These are phyloP conservation scores for Thermochaetoides thermophila DNA, from an alignment of 495 filamentous ascomycete genomes.

Conservation along the genomic window DNA sequence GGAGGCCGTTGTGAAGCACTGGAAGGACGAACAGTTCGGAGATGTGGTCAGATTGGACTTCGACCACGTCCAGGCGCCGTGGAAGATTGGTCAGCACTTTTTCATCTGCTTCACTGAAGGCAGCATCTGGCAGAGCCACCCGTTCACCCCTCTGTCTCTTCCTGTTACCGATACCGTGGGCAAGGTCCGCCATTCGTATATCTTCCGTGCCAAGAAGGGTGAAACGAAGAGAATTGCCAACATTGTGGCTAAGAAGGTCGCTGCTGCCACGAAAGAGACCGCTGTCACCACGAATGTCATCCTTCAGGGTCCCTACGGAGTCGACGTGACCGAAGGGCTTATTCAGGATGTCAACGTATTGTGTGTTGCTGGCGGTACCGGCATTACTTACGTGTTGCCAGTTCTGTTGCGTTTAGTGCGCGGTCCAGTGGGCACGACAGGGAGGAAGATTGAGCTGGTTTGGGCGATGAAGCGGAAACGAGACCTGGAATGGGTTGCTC, in stretches of 20 bases:
- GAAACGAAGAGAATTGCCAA: constrained; percentile 34
- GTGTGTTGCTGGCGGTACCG: constrained; percentile 49
- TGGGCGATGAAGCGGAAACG: constrained; percentile 43
- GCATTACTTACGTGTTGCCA: constrained; percentile 47
- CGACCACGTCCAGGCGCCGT: constrained; percentile 37
- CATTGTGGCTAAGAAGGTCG: constrained; percentile 8
- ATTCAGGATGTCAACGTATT: constrained; percentile 38
- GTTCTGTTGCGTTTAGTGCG: constrained; percentile 31
- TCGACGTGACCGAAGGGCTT: constrained; percentile 26
- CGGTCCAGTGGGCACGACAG: constrained; percentile 12
- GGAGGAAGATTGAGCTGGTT: constrained; percentile 38
- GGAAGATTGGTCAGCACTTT: constrained; percentile 51
- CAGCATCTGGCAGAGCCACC: constrained; percentile 53
- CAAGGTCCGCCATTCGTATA: constrained; percentile 40
- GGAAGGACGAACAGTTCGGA: constrained; percentile 34
- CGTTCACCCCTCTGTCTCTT: constrained; percentile 44
- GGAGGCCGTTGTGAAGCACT: constrained; percentile 31
- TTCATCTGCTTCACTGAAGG: constrained; percentile 45
- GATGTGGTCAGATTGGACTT: constrained; percentile 44
- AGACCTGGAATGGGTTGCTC: constrained; percentile 41
- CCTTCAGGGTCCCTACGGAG: constrained; percentile 45
- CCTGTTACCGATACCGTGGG: constrained; percentile 21
- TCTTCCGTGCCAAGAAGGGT: constrained; percentile 45
- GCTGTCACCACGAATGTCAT: constrained; percentile 35
- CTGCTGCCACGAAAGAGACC: neutral